phyloP scores from a whole-genome alignment of 192 early-diverging fungal genomes.

The Backusella tarrabulga region DNA sequence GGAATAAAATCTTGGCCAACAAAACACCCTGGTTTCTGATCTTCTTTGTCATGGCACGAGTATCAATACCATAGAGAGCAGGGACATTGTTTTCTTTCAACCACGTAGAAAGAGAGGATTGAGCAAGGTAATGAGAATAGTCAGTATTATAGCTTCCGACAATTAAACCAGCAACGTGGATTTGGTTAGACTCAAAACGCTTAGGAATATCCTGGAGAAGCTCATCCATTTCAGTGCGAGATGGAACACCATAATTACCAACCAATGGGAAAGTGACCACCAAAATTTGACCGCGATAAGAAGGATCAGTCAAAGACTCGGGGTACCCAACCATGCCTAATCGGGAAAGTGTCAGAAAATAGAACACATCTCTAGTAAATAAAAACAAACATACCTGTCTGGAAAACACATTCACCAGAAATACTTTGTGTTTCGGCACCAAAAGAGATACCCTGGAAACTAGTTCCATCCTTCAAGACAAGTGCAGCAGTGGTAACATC shows the following conservation, averaged over 20 bases:
- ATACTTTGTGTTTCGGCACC: constrained; percentile 83
- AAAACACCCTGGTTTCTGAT: constrained; percentile 89
- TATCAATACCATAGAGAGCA: constrained; percentile 95
- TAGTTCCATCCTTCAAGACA: constrained; percentile 82
- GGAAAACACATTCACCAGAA: constrained; percentile 97
- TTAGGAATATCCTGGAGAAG: constrained; percentile 86
- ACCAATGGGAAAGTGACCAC: constrained; percentile 98
- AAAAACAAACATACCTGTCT: constrained; percentile 72
- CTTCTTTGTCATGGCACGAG: constrained; percentile 95
- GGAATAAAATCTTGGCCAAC: constrained; percentile 91
- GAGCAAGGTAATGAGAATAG: constrained; percentile 91
- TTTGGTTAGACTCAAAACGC: constrained; percentile 93
- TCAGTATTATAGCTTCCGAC: constrained; percentile 90
- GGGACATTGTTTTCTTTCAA: constrained; percentile 91
- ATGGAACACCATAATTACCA: constrained; percentile 98
- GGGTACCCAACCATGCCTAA: constrained; percentile 96
- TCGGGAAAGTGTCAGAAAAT: constrained; percentile 2
- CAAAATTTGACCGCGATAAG: constrained; percentile 96
- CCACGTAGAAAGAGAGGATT: constrained; percentile 83
- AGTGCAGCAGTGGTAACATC: constrained; percentile 62
- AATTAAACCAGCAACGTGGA: constrained; percentile 91
- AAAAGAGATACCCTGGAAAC: constrained; percentile 88
- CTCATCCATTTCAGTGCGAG: constrained; percentile 78
- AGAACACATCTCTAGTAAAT: constrained; percentile 10
- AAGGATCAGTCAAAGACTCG: constrained; percentile 96